phyloP scores from a whole-genome alignment of 352 stramenopile genomes.

The Pythium brassicae region DNA sequence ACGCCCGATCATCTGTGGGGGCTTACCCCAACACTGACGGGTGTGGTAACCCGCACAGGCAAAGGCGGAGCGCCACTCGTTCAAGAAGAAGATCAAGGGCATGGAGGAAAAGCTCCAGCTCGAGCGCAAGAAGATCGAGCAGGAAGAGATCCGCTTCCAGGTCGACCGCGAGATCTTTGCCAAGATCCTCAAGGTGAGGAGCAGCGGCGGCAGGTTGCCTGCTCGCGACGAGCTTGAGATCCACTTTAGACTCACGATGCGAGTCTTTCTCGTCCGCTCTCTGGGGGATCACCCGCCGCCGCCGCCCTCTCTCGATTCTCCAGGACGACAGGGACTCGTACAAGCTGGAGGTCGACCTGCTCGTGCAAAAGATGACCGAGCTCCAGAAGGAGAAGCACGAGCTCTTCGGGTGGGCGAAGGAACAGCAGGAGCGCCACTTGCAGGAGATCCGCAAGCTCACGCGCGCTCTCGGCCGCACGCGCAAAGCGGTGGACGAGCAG shows the following conservation, averaged over 20 bases:
- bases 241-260: too few species aligned
- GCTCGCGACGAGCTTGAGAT: too few species aligned
- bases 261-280: too few species aligned
- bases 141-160: slow-evolving; percentile 79
- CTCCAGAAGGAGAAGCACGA: slow-evolving; percentile 74
- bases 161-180: slow-evolving; percentile 83
- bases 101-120: slow-evolving; percentile 52
- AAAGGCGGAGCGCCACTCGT: slow-evolving; percentile 69
- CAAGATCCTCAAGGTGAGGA: slow-evolving; percentile 67
- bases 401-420: slow-evolving; percentile 60
- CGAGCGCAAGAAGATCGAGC: slow-evolving; percentile 66
- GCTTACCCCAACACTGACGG: too few species aligned
- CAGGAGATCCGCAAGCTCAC: slow-evolving; percentile 86
- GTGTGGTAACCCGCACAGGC: slow-evolving; percentile 27
- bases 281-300: too few species aligned
- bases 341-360: slow-evolving; percentile 63
- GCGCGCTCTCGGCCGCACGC: slow-evolving; percentile 46
- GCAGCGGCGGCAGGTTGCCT: neutral
- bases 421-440: slow-evolving; percentile 67
- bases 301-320: too few species aligned
- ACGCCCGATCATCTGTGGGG: neutral
- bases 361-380: slow-evolving; percentile 61
- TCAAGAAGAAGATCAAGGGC: slow-evolving; percentile 78
- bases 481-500: slow-evolving; percentile 63
- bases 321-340: slow-evolving; percentile 76